These are phyloP conservation scores for Neostapfia colusana DNA, from an alignment of 176 grass and related monocot species.

Conservation along the genomic window DNA sequence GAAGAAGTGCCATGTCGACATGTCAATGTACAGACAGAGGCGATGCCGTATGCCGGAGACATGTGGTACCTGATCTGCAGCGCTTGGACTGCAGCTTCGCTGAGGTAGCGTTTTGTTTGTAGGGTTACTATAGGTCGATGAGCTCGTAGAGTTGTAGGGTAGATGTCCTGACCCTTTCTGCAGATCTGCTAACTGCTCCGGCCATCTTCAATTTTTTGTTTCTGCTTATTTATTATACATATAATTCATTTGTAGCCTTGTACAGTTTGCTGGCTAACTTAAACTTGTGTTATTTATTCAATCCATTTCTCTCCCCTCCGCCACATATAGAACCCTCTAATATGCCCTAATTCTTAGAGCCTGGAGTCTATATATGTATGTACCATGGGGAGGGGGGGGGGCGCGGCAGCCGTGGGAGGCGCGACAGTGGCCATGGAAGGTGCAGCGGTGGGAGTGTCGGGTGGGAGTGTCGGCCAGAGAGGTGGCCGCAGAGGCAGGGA, in stretches of 20 bases:
- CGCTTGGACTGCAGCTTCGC: background rate
- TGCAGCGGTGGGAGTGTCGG: too few species aligned
- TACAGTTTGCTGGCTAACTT: slow-evolving; percentile 43
- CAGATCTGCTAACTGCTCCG: slow-evolving; percentile 14
- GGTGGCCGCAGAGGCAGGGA: too few species aligned
- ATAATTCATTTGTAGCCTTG: slow-evolving; percentile 50
- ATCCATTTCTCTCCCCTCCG: background rate
- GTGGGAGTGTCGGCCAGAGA: too few species aligned
- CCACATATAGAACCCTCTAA: background rate
- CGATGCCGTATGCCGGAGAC: background rate
- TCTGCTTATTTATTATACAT: slow-evolving; percentile 43
- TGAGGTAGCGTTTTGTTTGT: background rate
- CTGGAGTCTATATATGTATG: too few species aligned
- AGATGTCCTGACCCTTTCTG: slow-evolving; percentile 33
- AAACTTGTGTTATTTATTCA: slow-evolving; percentile 19
- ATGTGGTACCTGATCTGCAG: background rate
- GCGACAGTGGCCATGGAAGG: too few species aligned
- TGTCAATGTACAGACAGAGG: slow-evolving; percentile 33
- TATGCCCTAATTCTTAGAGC: too few species aligned
- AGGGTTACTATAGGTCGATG: slow-evolving; percentile 22
- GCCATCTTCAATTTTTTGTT: slow-evolving; percentile 11
- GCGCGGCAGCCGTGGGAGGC: too few species aligned
- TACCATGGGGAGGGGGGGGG: too few species aligned
- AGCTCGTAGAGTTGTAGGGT: slow-evolving; percentile 28
- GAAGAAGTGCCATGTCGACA: background rate